These are phyloP conservation scores for Hemisphaericaspora subhashii DNA, from an alignment of 1,139 yeast genomes.

Conservation along the genomic window DNA sequence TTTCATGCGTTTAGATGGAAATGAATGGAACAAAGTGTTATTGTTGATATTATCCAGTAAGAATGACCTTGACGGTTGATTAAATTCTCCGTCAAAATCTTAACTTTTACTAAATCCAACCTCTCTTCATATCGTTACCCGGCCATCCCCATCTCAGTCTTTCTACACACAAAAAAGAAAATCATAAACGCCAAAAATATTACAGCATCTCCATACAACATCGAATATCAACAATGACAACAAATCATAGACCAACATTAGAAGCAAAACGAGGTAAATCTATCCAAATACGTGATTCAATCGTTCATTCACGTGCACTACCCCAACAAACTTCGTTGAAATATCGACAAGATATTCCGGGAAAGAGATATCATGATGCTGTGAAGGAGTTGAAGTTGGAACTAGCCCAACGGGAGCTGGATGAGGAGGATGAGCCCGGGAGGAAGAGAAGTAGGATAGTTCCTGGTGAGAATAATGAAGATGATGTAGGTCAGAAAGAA, in stretches of 20 bases:
- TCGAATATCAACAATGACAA: slow-evolving; percentile 55
- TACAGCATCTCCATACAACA: background rate
- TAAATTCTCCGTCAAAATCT: no score
- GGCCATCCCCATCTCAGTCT: no score
- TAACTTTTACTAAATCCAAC: no score
- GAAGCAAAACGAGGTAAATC: slow-evolving; percentile 81
- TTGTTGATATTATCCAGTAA: no score
- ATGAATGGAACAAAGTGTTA: no score
- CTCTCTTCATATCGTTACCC: no score
- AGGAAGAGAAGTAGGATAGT: slow-evolving; percentile 1
- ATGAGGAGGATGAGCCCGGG: slow-evolving; percentile 1
- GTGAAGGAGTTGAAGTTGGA: slow-evolving; percentile 29
- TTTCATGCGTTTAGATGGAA: no score
- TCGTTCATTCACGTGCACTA: slow-evolving; percentile 64
- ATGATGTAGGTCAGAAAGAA: slow-evolving; percentile 4
- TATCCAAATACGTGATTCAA: slow-evolving; percentile 41
- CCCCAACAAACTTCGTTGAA: slow-evolving; percentile 75
- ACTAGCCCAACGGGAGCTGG: slow-evolving; percentile 13
- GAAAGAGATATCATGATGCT: slow-evolving; percentile 20
- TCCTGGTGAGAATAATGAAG: slow-evolving; percentile 7
- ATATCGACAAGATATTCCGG: slow-evolving; percentile 41
- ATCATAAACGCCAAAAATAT: background rate
- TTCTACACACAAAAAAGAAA: background rate
- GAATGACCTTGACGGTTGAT: no score
- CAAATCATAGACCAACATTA: slow-evolving; percentile 87